Evolutionary conservation across 2,329 filamentous ascomycete species (phyloP).

Genomic region (Pyricularia pennisetigena): DNA sequence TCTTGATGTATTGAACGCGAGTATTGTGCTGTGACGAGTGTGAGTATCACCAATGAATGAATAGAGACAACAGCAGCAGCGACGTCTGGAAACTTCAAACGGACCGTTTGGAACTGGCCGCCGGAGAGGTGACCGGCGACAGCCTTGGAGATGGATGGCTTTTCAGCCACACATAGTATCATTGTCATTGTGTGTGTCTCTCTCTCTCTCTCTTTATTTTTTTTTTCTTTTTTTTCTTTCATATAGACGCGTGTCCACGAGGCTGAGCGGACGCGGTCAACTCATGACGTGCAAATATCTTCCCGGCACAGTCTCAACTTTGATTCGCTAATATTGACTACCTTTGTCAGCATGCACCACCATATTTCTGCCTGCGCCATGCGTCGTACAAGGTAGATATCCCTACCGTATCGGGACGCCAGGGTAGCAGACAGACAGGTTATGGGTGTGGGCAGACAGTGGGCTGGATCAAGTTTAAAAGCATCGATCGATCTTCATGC

Average conservation of each 20-base stretch:
- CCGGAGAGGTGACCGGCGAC: constrained; percentile 85
- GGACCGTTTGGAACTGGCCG: constrained; percentile 59
- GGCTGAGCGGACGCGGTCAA: background rate
- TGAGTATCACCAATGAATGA: constrained; percentile 1
- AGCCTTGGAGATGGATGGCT: constrained; percentile 92
- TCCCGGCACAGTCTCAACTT: background rate
- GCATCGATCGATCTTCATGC: background rate
- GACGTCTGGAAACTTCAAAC: constrained; percentile 17
- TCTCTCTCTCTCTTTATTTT: no score
- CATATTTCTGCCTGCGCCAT: background rate
- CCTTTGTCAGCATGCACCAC: background rate
- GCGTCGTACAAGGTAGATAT: background rate
- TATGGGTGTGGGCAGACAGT: background rate
- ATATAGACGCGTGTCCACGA: background rate
- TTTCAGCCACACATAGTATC: constrained; percentile 47
- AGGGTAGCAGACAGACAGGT: background rate
- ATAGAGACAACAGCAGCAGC: no score
- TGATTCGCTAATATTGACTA: background rate
- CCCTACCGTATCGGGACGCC: background rate
- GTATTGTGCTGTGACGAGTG: constrained; percentile 48
- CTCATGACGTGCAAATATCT: background rate
- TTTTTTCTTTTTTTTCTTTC: no score
- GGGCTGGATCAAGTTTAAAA: background rate
- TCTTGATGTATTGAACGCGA: constrained; percentile 74
- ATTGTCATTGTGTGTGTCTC: constrained; percentile 31